Conservation (phyloP, 345 rosid species). For the Combretum micranthum region DNA sequence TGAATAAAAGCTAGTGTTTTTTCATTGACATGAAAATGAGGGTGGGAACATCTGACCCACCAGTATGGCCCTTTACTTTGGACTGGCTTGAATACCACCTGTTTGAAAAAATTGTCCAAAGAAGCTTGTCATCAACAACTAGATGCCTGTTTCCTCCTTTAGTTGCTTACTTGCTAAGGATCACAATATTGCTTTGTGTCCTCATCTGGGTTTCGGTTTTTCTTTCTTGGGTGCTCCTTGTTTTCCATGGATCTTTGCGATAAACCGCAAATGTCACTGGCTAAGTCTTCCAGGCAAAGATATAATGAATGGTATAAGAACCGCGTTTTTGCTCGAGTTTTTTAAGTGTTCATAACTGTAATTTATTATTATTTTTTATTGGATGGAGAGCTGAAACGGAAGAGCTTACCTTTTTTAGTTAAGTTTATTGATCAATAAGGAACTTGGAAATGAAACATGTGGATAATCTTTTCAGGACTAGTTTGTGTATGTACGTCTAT, state of each 20-base stretch:
- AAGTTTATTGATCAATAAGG: no score
- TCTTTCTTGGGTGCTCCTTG: constrained; percentile 6
- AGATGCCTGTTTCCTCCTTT: constrained; percentile 19
- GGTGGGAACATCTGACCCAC: constrained; percentile 12
- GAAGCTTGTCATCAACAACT: constrained; percentile 22
- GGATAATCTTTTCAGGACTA: no score
- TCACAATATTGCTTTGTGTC: constrained; percentile 6
- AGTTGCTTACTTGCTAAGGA: constrained; percentile 2
- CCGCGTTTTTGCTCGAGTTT: neutral
- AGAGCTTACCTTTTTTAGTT: neutral
- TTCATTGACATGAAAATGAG: no score
- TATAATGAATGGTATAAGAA: constrained; percentile 77
- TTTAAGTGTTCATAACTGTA: neutral
- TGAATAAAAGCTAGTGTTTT: no score
- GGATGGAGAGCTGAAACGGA: neutral
- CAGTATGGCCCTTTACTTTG: constrained; percentile 32
- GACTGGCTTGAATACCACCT: constrained; percentile 29
- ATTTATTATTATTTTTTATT: no score
- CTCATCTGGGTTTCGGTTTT: constrained; percentile 3
- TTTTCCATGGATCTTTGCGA: constrained; percentile 59
- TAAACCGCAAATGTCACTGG: constrained; percentile 51
- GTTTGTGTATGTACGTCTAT: no score
- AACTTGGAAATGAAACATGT: no score
- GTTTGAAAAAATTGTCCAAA: constrained; percentile 38
- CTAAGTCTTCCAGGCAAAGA: constrained; percentile 78